phyloP scores from a whole-genome alignment of 345 rosid species.

The Isatis tinctoria region DNA sequence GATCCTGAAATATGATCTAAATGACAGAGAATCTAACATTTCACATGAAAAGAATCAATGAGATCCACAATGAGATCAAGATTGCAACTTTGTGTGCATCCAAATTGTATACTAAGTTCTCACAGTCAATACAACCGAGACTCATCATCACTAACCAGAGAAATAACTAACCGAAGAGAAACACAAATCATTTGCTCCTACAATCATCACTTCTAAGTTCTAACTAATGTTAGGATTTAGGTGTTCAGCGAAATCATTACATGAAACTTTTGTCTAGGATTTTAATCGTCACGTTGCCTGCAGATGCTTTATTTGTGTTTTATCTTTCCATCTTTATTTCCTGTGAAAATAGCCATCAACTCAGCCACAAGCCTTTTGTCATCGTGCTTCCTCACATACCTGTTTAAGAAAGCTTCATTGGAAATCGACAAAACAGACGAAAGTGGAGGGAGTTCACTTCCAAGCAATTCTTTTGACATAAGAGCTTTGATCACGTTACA shows the following conservation, averaged over 20 bases:
- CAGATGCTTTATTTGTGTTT: neutral
- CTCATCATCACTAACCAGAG: too few relatives aligned
- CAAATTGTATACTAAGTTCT: too few relatives aligned
- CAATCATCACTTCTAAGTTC: too few relatives aligned
- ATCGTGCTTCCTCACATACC: neutral
- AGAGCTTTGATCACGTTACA: slow-evolving; percentile 7
- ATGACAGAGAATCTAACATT: neutral
- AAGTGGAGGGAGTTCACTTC: neutral
- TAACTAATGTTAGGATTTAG: too few relatives aligned
- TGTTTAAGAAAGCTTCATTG: neutral
- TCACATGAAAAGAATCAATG: neutral
- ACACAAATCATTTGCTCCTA: too few relatives aligned
- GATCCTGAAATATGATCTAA: neutral
- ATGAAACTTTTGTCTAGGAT: neutral
- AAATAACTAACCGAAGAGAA: too few relatives aligned
- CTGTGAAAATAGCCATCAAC: neutral
- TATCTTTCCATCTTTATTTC: neutral
- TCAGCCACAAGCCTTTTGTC: neutral
- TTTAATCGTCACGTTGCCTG: neutral
- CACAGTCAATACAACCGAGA: too few relatives aligned
- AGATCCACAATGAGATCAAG: too few relatives aligned
- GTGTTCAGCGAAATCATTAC: too few relatives aligned
- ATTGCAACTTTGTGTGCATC: neutral
- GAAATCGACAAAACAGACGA: neutral
- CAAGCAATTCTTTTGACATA: neutral